phyloP scores from a whole-genome alignment of 2,329 filamentous ascomycete genomes.

The Dothiorella sarmentorum region DNA sequence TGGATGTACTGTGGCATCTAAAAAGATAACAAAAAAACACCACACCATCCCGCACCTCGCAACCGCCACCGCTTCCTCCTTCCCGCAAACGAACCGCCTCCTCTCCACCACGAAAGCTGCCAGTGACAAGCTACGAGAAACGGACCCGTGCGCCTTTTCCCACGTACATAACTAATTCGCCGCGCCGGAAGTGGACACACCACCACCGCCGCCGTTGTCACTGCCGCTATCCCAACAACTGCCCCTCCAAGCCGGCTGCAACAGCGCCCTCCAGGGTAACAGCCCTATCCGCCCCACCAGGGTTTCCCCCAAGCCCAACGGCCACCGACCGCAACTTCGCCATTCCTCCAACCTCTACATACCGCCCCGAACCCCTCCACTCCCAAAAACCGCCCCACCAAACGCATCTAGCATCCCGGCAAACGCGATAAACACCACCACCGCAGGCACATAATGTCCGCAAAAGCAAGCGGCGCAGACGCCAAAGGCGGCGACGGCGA shows the following conservation, averaged over 20 bases:
- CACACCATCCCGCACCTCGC: neutral
- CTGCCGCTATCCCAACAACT: neutral
- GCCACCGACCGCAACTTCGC: neutral
- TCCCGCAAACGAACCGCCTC: neutral
- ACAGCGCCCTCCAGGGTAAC: neutral
- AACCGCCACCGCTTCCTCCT: too few relatives aligned
- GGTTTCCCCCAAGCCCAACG: too few relatives aligned
- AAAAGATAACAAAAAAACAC: neutral
- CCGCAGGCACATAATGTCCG: conserved; percentile 35
- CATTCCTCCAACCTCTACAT: neutral
- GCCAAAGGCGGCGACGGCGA: conserved; percentile 32
- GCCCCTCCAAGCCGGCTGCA: neutral
- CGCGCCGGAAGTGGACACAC: neutral
- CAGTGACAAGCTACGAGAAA: too few relatives aligned
- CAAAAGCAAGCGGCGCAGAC: conserved; percentile 44
- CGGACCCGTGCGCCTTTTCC: neutral
- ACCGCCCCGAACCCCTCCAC: neutral
- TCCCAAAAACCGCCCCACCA: neutral
- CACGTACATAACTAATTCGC: neutral
- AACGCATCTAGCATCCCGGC: neutral
- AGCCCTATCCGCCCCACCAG: conserved; percentile 12
- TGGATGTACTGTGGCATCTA: neutral
- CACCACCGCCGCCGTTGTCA: too few relatives aligned
- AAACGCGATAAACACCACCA: neutral
- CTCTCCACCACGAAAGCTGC: too few relatives aligned